Base-by-base conservation (phyloP, 2,329 filamentous ascomycete genomes). In the Zymoseptoria crescenta region DNA sequence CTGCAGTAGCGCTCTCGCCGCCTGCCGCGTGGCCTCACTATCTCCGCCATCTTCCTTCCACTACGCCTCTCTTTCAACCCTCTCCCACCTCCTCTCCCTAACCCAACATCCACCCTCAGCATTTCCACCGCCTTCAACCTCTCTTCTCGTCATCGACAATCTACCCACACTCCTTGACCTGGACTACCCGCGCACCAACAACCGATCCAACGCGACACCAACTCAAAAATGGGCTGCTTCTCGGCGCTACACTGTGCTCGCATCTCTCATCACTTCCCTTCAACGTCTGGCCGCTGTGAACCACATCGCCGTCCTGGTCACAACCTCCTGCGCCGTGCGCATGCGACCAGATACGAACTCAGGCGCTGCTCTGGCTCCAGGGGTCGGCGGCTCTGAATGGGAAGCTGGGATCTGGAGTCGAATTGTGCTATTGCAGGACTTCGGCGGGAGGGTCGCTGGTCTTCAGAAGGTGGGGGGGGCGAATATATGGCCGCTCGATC, bases 301-400 rank as follows among this genome's bases (percentile, higher is more conserved):
- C 63, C 82, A 89, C 67, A 79, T 92, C 56, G 88, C 90, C 24
- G 79, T 96, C 49, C 77, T 96, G 2, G 72, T 94, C 20, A 80
- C 91, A 54, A 91, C 86, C 45, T 91, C 95, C 70, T 90, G 88
- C 60, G 87, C 87, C 49, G 95, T 90, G n/a, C 88, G 86, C 65
- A 87, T 95, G 75, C 85, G 87, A 62, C 79, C 79, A 3, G 69
- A 67, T 19, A 52, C n/a, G n/a, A 69, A 63, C 41, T 50, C 68
- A 2, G 86, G 82, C 63, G 88, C 91, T 13, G 82, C 87, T 9
- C 77, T 97, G 54, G 82, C 87, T 56, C 88, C 91, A 16, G 85
- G 89, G 49, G 80, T 96, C 62, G 87, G 87, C 58, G 86, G 88
- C 13, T 80, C 80, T 20, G 83, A 88, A 49, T 96, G 92, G 92